These are phyloP conservation scores for Picocystis sp. DNA, from an alignment of 163 green algal genomes.

Conservation along the genomic window DNA sequence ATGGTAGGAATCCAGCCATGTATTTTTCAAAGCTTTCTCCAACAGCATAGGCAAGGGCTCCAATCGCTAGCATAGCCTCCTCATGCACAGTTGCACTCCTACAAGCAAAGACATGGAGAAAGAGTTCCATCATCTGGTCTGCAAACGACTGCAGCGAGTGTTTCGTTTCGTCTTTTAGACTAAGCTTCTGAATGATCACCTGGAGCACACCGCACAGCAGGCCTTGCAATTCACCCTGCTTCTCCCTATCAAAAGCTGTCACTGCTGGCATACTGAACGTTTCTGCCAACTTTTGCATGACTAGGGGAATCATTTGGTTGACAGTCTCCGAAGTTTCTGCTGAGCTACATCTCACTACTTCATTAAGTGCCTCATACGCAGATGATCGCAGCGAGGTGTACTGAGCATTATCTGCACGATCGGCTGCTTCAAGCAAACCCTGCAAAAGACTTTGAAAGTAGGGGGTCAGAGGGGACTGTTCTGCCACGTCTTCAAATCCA, in stretches of 20 bases:
- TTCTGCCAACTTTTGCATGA: constrained; percentile 52
- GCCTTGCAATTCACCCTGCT: constrained; percentile 52
- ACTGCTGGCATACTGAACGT: constrained; percentile 22
- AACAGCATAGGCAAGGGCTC: constrained; percentile 62
- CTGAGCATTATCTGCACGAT: constrained; percentile 18
- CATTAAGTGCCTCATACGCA: constrained; percentile 92
- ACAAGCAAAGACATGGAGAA: constrained; percentile 25
- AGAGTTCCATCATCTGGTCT: constrained; percentile 46
- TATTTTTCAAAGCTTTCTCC: constrained; percentile 55
- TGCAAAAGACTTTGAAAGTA: constrained; percentile 78
- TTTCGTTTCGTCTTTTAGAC: constrained; percentile 41
- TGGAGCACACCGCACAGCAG: constrained; percentile 50
- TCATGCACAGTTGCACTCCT: constrained; percentile 59
- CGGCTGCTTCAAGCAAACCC: constrained; percentile 45
- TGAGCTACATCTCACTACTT: constrained; percentile 61
- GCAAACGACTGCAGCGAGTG: constrained; percentile 38
- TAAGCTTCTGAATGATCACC: constrained; percentile 67
- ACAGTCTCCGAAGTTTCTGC: constrained; percentile 62
- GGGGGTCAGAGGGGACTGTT: constrained; percentile 42
- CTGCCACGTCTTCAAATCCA: constrained; percentile 30
- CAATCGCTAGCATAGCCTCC: constrained; percentile 87
- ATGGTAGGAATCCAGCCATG: constrained; percentile 52
- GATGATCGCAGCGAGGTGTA: constrained; percentile 39
- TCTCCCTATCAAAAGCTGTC: constrained; percentile 40
- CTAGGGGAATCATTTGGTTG: constrained; percentile 61